Conservation (phyloP, 208 protist genomes). For the Acanthamoeba lenticulata region DNA sequence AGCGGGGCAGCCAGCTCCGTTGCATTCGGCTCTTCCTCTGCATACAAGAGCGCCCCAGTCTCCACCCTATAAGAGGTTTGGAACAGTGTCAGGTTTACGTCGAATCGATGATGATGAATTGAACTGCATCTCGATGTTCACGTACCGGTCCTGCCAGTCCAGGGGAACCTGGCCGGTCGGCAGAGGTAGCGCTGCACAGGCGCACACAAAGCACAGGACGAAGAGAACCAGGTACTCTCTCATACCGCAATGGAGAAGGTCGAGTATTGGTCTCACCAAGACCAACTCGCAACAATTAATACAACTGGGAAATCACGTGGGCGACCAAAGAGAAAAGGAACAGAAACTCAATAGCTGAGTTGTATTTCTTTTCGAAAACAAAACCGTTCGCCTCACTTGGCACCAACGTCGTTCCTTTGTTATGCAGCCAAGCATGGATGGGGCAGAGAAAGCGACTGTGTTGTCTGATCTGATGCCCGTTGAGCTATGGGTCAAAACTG, state of each 20-base stretch:
- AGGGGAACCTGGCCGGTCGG: not conserved
- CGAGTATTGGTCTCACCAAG: not conserved
- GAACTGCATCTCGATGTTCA: too few species aligned
- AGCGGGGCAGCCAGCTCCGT: slow-evolving; percentile 2
- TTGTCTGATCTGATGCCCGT: too few species aligned
- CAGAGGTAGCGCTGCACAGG: not conserved
- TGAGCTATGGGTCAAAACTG: too few species aligned
- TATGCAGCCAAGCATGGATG: too few species aligned
- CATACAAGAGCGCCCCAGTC: slow-evolving; percentile 4
- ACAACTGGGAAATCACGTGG: not conserved
- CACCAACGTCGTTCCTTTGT: too few species aligned
- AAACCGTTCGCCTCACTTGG: too few species aligned
- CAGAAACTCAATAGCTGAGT: too few species aligned
- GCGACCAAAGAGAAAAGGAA: not conserved
- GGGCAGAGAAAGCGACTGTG: too few species aligned
- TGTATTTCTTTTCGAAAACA: too few species aligned
- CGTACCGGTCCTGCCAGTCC: slow-evolving; percentile 8
- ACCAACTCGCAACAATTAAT: not conserved
- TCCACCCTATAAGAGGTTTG: slow-evolving; percentile 4
- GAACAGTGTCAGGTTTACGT: not conserved
- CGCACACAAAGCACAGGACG: not conserved
- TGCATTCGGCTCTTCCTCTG: not conserved
- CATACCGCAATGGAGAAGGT: too few species aligned
- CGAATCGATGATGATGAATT: not conserved
- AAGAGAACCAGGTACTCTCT: not conserved